Conservation (phyloP, 345 rosid genomes). For the Gossypium herbaceum region DNA sequence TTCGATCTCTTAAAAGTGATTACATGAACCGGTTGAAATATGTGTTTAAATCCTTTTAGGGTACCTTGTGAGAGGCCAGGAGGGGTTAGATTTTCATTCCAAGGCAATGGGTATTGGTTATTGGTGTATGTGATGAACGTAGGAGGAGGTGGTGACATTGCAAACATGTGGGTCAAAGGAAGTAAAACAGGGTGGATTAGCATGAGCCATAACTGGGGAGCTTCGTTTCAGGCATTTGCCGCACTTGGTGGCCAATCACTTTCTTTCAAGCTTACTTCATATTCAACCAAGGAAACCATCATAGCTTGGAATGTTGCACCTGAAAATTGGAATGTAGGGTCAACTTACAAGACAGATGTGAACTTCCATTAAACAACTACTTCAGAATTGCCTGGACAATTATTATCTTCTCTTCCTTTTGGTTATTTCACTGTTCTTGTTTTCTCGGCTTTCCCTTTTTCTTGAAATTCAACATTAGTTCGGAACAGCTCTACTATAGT, state of each 20-base stretch:
- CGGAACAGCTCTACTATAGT: too few species aligned
- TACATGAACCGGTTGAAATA: neutral
- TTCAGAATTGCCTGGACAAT: neutral
- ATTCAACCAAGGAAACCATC: slow-evolving; percentile 50
- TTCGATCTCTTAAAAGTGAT: neutral
- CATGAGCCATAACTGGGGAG: slow-evolving; percentile 96
- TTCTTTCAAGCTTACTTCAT: slow-evolving; percentile 65
- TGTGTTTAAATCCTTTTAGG: slow-evolving; percentile 20
- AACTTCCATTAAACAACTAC: slow-evolving; percentile 48
- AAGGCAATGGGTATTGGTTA: slow-evolving; percentile 59
- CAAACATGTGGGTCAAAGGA: slow-evolving; percentile 60
- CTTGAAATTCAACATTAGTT: too few species aligned
- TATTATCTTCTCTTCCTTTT: neutral
- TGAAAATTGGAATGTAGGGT: slow-evolving; percentile 48
- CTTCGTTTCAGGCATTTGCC: slow-evolving; percentile 85
- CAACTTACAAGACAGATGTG: slow-evolving; percentile 43
- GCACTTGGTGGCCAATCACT: slow-evolving; percentile 62
- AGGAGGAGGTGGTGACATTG: slow-evolving; percentile 62
- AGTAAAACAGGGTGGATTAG: slow-evolving; percentile 64
- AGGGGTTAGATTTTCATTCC: slow-evolving; percentile 39
- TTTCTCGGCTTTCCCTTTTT: neutral
- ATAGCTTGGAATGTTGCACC: slow-evolving; percentile 75
- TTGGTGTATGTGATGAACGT: slow-evolving; percentile 67
- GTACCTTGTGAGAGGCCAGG: slow-evolving; percentile 44
- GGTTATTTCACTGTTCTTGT: neutral